Percentiles rank a stretch among this genome's conserved stretches.
phyloP scores from a whole-genome alignment of 257 asterid genomes.

The Jacaranda mimosifolia region DNA sequence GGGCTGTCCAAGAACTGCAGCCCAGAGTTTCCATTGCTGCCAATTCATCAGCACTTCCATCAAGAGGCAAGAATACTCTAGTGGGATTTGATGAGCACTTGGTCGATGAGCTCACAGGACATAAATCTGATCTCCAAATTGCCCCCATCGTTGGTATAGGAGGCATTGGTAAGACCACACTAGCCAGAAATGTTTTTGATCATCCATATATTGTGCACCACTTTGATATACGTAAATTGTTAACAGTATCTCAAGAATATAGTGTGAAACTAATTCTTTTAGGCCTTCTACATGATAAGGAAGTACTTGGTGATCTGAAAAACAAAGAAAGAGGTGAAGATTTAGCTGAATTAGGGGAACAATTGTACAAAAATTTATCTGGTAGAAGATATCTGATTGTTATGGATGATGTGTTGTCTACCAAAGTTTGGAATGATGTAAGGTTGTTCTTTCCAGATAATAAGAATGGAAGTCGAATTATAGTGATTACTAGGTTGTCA shows the following conservation, averaged over 20 bases:
- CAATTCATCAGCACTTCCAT: background rate
- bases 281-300: background rate
- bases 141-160: background rate
- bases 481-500: constrained; percentile 21
- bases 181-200: background rate
- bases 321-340: background rate
- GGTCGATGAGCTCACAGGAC: background rate
- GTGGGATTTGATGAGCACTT: background rate
- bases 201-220: background rate
- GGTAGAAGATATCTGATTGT: background rate
- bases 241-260: background rate
- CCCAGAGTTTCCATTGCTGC: background rate
- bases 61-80: background rate
- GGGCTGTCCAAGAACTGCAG: background rate
- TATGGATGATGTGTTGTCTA: background rate
- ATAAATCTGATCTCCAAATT: background rate
- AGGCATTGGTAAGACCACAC: too few species aligned
- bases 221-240: background rate
- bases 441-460: background rate
- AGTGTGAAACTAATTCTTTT: background rate
- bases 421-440: background rate
- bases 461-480: background rate
- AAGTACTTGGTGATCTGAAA: background rate
- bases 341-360: background rate
- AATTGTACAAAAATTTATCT: background rate